Evolutionary conservation across 768 basidiomycete species (phyloP), one percentile per base, ranked within the genome.

Genomic region (Crepidotus variabilis): DNA sequence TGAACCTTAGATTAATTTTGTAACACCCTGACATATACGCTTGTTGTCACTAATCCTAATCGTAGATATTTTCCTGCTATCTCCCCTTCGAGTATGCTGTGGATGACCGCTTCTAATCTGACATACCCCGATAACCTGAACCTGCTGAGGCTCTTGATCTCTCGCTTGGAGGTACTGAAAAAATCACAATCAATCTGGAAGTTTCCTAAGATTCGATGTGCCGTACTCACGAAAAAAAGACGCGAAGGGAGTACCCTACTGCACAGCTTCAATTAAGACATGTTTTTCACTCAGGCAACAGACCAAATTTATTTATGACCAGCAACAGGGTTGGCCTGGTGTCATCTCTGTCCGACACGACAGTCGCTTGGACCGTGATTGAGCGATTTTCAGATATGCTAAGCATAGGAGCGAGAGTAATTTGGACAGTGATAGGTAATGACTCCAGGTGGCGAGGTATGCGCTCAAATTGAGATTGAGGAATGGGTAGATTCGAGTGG

Each of bases 1-100:
- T 46, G 59, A 58, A 14, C 56, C 28, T 39, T 59, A 50, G 48
- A n/a, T 14, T 34, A 32, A 43, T 6, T 45, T n/a, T n/a, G n/a
- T n/a, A n/a, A n/a, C n/a, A n/a, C n/a, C n/a, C n/a, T n/a, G n/a
- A n/a, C n/a, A n/a, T 46, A 46, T 49, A 46, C 28, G 21, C 22
- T 11, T 13, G 28, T 14, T n/a, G 5, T 34, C 16, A 21, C 20
- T 13, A 16, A 28, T 28, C 4, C 28, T 28, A 28, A 8, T 28
- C 28, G 8, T 28, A 28, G 8, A 28, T 28, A 8, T 28, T 28
- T 28, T 28, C 28, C 8, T 28, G 28, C 28, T 28, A 28, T 28
- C 8, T 28, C 28, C 3, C 28, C 8, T 28, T 28, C 28, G 4
- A 3, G 3, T 8, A 28, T 28, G 28, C 8, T 28, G 28, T 8